A percentile compares a stretch with the other conserved stretches of the same genome.
Conservation (phyloP, 2,329 filamentous ascomycete genomes). For the Hypoxylon sp. region DNA sequence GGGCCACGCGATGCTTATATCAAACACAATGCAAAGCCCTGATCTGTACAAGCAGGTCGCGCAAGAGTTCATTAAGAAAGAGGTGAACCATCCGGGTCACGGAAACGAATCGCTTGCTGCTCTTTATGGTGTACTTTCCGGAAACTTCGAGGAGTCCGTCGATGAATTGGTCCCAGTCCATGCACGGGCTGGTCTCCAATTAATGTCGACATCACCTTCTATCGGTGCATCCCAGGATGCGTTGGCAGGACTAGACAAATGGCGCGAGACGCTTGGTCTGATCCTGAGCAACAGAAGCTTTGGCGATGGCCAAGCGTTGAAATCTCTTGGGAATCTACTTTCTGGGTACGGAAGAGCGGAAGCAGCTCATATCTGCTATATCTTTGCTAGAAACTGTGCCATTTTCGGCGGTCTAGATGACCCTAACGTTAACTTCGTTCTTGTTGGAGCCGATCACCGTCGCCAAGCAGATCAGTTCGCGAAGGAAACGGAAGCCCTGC, state of each 20-base stretch:
- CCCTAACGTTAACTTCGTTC: slow-evolving; percentile 80
- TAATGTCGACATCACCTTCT: slow-evolving; percentile 82
- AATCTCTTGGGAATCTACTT: slow-evolving; percentile 85
- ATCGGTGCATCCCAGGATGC: slow-evolving; percentile 77
- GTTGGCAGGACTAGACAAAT: slow-evolving; percentile 89
- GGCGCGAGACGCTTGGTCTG: slow-evolving; percentile 90
- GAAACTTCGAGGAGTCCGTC: slow-evolving; percentile 93
- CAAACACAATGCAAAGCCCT: slow-evolving; percentile 78
- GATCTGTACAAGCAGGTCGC: slow-evolving; percentile 93
- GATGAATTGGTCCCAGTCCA: slow-evolving; percentile 96
- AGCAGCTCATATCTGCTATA: slow-evolving; percentile 92
- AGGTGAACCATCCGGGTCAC: slow-evolving; percentile 85
- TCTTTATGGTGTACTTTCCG: slow-evolving; percentile 92
- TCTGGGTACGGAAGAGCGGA: slow-evolving; percentile 89
- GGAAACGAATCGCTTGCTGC: slow-evolving; percentile 91
- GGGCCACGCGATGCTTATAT: slow-evolving; percentile 95
- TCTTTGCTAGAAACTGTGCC: slow-evolving; percentile 81
- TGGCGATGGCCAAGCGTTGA: slow-evolving; percentile 82
- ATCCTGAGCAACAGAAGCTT: slow-evolving; percentile 89
- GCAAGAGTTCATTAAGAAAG: slow-evolving; percentile 95
- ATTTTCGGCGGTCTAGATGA: slow-evolving; percentile 90
- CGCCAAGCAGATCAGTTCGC: slow-evolving; percentile 79
- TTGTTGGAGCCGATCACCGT: slow-evolving; percentile 87
- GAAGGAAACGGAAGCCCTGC: slow-evolving; percentile 86
- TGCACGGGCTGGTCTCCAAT: slow-evolving; percentile 90